Conservation (phyloP, 768 basidiomycete species). For the Naematelia aurantialba region DNA sequence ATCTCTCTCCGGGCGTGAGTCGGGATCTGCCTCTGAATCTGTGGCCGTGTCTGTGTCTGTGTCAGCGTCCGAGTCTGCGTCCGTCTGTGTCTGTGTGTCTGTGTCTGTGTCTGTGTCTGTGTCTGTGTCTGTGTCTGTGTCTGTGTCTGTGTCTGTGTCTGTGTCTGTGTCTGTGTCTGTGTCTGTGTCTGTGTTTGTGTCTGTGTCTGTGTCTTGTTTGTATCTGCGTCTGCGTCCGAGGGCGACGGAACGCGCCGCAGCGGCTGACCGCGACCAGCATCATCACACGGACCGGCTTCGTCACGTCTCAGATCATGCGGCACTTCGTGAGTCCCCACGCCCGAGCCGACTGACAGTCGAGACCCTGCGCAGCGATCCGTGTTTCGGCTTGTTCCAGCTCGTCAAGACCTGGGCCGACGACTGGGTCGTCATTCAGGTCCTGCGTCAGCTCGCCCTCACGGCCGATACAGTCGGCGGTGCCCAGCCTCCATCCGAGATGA, state of each 20-base stretch:
- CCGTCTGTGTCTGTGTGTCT: too few species aligned
- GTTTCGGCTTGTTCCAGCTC: conserved; percentile 40
- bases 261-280: conserved; percentile 7
- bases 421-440: conserved; percentile 24
- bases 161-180: too few species aligned
- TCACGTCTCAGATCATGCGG: conserved; percentile 39
- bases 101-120: too few species aligned
- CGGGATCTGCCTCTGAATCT: too few species aligned
- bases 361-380: conserved; percentile 32
- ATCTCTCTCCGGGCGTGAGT: not conserved
- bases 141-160: too few species aligned
- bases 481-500: conserved; percentile 7
- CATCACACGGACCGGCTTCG: conserved; percentile 20
- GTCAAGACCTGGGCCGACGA: conserved; percentile 47
- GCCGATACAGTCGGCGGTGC: conserved; percentile 6
- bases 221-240: too few species aligned
- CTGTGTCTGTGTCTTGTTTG: too few species aligned
- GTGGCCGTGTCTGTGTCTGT: too few species aligned
- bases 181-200: too few species aligned
- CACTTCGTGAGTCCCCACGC: conserved; percentile 29
- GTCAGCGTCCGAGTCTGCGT: too few species aligned
- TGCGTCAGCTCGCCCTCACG: conserved; percentile 24
- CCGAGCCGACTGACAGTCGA: conserved; percentile 2
- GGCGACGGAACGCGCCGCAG: too few species aligned
- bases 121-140: too few species aligned